phyloP scores from a whole-genome alignment of 345 rosid genomes.

The Passiflora organensis region DNA sequence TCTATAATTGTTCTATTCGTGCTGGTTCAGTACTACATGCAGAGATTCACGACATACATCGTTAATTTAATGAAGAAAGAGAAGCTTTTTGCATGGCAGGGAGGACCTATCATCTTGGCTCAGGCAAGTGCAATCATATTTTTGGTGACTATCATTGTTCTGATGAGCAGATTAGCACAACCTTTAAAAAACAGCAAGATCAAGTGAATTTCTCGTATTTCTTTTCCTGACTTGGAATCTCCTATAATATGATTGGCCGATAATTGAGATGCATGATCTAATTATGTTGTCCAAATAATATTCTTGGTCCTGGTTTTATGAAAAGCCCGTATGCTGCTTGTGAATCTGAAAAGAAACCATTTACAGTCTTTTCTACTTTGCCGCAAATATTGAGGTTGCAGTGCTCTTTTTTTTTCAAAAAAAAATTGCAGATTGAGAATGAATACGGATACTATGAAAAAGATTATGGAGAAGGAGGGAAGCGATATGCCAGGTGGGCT shows the following conservation, averaged over 20 bases:
- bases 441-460: constrained; percentile 70
- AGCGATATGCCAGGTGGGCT: constrained; percentile 72
- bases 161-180: background rate
- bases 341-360: too few species aligned
- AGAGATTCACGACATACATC: constrained; percentile 63
- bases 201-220: too few species aligned
- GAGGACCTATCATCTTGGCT: constrained; percentile 92
- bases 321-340: too few species aligned
- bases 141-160: background rate
- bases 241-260: too few species aligned
- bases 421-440: constrained; percentile 75
- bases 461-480: constrained; percentile 68
- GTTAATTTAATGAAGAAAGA: constrained; percentile 79
- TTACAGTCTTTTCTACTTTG: background rate
- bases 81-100: constrained; percentile 90
- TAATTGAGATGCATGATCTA: too few species aligned
- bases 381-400: background rate
- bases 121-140: constrained; percentile 48
- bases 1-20: constrained; percentile 15
- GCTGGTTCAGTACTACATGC: constrained; percentile 63
- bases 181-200: too few species aligned
- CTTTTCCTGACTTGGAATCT: too few species aligned
- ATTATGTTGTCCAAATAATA: too few species aligned
- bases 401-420: background rate
- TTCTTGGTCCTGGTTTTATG: too few species aligned